phyloP scores from a whole-genome alignment of 1,284 basidiomycete genomes.

The Cryptococcus floricola region DNA sequence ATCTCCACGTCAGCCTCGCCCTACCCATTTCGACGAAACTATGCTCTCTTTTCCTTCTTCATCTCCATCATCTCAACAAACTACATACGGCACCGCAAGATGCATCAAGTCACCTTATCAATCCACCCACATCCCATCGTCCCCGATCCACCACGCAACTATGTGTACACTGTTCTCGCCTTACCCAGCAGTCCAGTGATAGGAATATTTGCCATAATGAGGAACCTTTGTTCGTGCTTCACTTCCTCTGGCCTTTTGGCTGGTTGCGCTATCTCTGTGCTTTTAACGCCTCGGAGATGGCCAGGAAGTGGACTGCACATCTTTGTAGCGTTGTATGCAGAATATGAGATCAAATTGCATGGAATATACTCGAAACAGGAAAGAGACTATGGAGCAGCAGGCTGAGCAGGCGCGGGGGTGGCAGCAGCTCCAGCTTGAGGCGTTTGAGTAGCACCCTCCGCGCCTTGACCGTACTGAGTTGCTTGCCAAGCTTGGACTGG shows the following conservation, averaged over 20 bases:
- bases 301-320: slow-evolving; percentile 12
- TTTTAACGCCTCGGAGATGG: not conserved
- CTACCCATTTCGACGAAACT: not conserved
- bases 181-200: slow-evolving; percentile 38
- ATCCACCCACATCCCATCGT: too few species aligned
- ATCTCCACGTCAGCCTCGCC: not conserved
- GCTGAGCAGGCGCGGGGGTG: slow-evolving; percentile 3
- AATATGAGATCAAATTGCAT: not conserved
- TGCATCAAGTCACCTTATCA: not conserved
- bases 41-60: not conserved
- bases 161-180: slow-evolving; percentile 45
- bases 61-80: not conserved
- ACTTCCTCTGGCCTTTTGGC: slow-evolving; percentile 2
- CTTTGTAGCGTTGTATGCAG: not conserved
- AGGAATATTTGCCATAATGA: slow-evolving; percentile 45
- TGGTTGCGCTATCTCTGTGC: not conserved
- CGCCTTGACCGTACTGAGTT: slow-evolving; percentile 30
- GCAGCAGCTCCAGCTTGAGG: slow-evolving; percentile 7
- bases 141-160: slow-evolving; percentile 16
- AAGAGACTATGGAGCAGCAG: not conserved
- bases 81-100: not conserved
- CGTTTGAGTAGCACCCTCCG: not conserved
- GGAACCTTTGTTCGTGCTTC: slow-evolving; percentile 34
- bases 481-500: slow-evolving; percentile 48
- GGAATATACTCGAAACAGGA: not conserved